Conservation (phyloP, 1,284 basidiomycete genomes). For the Cutaneotrichosporon dermatis region DNA sequence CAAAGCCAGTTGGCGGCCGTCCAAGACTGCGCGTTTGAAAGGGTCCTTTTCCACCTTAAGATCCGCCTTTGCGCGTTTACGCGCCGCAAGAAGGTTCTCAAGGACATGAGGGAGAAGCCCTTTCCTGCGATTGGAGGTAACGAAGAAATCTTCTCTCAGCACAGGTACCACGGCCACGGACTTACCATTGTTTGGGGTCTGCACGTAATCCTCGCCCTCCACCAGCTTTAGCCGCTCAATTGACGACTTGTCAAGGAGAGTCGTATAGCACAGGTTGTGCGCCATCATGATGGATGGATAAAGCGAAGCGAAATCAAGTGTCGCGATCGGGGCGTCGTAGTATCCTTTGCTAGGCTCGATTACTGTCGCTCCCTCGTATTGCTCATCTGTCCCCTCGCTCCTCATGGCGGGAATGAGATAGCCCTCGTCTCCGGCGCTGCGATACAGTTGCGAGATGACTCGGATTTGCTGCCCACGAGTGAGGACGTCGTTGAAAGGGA, state of each 20-base stretch:
- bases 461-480: constrained; percentile 93
- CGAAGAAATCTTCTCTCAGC: constrained; percentile 68
- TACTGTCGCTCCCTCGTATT: constrained; percentile 95
- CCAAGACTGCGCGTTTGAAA: constrained; percentile 88
- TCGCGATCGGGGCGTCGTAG: constrained; percentile 91
- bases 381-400: constrained; percentile 83
- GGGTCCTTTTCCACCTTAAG: constrained; percentile 92
- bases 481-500: constrained; percentile 92
- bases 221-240: constrained; percentile 71
- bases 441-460: constrained; percentile 85
- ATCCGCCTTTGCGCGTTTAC: constrained; percentile 88
- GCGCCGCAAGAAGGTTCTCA: constrained; percentile 82
- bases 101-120: constrained; percentile 85
- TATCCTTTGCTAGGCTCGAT: constrained; percentile 92
- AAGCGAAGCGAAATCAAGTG: constrained; percentile 91
- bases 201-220: constrained; percentile 68
- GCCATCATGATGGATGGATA: constrained; percentile 99
- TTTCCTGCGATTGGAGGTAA: constrained; percentile 66
- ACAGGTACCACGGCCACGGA: background rate
- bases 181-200: constrained; percentile 85
- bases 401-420: constrained; percentile 80
- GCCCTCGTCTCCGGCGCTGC: constrained; percentile 79
- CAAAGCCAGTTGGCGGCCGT: constrained; percentile 87
- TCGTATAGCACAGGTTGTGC: constrained; percentile 94
- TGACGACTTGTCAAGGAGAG: constrained; percentile 70